Evolutionary conservation across 371 early-diverging fungal species (phyloP).

Genomic region (Rhizopus stolonifer): DNA sequence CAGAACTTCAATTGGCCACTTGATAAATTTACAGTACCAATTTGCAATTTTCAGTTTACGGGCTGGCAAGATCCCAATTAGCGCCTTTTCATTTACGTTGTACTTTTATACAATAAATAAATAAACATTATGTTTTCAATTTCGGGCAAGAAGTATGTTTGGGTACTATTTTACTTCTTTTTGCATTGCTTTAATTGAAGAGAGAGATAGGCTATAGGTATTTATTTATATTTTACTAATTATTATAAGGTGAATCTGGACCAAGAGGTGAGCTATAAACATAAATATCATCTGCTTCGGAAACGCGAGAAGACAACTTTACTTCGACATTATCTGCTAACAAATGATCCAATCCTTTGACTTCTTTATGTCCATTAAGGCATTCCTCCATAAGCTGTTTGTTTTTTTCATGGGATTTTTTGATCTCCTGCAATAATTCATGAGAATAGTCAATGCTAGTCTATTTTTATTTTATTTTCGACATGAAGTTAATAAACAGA

Average conservation of each 20-base stretch:
- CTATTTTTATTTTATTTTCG: conserved; percentile 7
- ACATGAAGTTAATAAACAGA: conserved; percentile 15
- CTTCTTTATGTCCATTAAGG: conserved; percentile 8
- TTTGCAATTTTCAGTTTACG: no score
- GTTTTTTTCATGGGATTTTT: conserved; percentile 16
- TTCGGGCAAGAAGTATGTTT: conserved; percentile 10
- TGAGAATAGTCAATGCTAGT: conserved; percentile 17
- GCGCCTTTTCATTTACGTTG: no score
- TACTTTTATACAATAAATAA: no score
- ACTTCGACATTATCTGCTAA: conserved; percentile 19
- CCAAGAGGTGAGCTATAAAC: conserved; percentile 9
- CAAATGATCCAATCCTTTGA: conserved; percentile 7
- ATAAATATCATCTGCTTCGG: conserved; percentile 17
- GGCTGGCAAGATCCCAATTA: no score
- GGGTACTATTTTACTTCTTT: conserved; percentile 14
- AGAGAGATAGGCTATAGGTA: conserved; percentile 9
- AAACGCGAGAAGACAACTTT: conserved; percentile 19
- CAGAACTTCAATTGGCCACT: no score
- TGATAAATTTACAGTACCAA: no score
- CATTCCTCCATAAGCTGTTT: conserved; percentile 7
- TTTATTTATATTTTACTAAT: conserved; percentile 4
- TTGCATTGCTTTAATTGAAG: conserved; percentile 14
- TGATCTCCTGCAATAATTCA: conserved; percentile 18
- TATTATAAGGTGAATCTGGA: not conserved
- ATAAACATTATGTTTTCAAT: no score